Evolutionary conservation across 2,329 filamentous ascomycete genomes (phyloP).

Genomic region (Plenodomus lindquistii): DNA sequence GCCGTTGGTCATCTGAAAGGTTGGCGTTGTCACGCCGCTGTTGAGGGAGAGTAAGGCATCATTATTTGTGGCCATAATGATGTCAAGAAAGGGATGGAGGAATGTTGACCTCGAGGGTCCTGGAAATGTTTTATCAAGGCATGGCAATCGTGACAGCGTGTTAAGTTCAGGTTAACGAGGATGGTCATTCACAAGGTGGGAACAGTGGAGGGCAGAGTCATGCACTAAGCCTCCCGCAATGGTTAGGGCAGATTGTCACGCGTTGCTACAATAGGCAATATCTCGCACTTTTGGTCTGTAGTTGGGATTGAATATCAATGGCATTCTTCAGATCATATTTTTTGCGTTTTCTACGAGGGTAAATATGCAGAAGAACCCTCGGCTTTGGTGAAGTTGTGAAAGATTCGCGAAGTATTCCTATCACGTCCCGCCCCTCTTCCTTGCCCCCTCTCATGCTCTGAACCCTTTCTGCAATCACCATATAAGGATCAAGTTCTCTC

Average conservation of each 20-base stretch:
- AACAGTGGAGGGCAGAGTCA: slow-evolving; percentile 28
- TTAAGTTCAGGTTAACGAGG: slow-evolving; percentile 12
- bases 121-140: slow-evolving; percentile 16
- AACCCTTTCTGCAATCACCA: too few relatives aligned
- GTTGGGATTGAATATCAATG: neutral
- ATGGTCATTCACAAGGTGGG: slow-evolving; percentile 15
- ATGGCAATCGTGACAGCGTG: slow-evolving; percentile 25
- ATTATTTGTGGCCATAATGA: slow-evolving; percentile 19
- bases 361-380: slow-evolving; percentile 41
- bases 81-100: slow-evolving; percentile 1
- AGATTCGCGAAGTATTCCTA: neutral
- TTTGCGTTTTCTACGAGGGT: slow-evolving; percentile 24
- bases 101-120: slow-evolving; percentile 18
- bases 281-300: slow-evolving; percentile 24
- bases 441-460: neutral
- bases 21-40: slow-evolving; percentile 18
- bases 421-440: neutral
- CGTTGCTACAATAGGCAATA: slow-evolving; percentile 29
- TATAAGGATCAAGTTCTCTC: too few relatives aligned
- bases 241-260: slow-evolving; percentile 10
- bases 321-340: slow-evolving; percentile 4
- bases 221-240: slow-evolving; percentile 25
- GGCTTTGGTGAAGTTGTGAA: slow-evolving; percentile 28
- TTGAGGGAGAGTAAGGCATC: slow-evolving; percentile 22
- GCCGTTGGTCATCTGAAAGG: slow-evolving; percentile 24